These are phyloP conservation scores for Schizopora paradoxa DNA, from an alignment of 1,284 basidiomycete genomes.

Conservation along the genomic window DNA sequence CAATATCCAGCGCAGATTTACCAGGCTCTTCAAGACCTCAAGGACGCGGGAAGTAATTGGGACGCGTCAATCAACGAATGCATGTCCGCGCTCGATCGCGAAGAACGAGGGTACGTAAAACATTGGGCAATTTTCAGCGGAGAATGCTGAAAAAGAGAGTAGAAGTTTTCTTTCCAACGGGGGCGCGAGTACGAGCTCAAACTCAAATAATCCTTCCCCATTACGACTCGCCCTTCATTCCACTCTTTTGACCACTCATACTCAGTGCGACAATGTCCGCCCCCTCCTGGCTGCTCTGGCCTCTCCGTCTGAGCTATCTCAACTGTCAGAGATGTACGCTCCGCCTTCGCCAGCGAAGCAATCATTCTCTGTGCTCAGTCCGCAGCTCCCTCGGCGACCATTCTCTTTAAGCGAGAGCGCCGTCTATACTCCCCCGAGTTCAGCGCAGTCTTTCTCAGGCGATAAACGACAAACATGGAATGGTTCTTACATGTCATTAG, in stretches of 20 bases:
- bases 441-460: slow-evolving; percentile 18
- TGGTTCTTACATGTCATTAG: slow-evolving; percentile 51
- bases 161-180: not conserved
- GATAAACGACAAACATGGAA: slow-evolving; percentile 72
- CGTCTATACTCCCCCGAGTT: slow-evolving; percentile 21
- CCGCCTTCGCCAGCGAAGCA: slow-evolving; percentile 58
- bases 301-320: slow-evolving; percentile 58
- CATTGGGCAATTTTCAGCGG: not conserved
- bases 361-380: slow-evolving; percentile 32
- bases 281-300: slow-evolving; percentile 71
- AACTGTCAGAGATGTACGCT: slow-evolving; percentile 79
- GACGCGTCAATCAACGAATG: slow-evolving; percentile 65
- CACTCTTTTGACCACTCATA: slow-evolving; percentile 65
- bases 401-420: slow-evolving; percentile 24
- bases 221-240: slow-evolving; percentile 66
- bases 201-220: slow-evolving; percentile 40
- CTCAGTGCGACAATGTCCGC: slow-evolving; percentile 74
- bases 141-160: not conserved
- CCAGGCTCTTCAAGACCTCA: slow-evolving; percentile 56
- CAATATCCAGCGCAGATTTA: slow-evolving; percentile 41
- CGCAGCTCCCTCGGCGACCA: slow-evolving; percentile 39
- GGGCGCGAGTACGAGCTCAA: not conserved
- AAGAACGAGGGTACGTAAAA: slow-evolving; percentile 53
- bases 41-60: slow-evolving; percentile 63
- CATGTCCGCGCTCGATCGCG: slow-evolving; percentile 55